Base-by-base conservation (phyloP, 352 stramenopile genomes). In the Phytophthora macrochlamydospora region DNA sequence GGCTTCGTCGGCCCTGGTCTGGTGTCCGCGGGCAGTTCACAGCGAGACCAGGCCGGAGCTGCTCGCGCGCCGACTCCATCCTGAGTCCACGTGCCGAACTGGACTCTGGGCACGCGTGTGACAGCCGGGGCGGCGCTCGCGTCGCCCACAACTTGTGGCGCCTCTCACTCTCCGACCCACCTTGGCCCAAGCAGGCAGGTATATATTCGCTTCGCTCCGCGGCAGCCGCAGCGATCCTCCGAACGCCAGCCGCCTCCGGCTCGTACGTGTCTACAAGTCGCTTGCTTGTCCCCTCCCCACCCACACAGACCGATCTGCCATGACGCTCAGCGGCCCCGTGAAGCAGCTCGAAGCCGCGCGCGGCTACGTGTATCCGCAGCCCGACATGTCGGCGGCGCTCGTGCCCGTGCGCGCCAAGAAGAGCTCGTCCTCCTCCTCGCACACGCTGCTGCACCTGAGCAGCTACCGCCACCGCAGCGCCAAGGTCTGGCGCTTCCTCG, bases 401-500 rank as follows among this genome's bases (percentile, higher is more conserved):
- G 83, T 91, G 63, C 71, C 81, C 24, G 52, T 85, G 52, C 75
- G 54, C 49, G 68, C 78, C 65, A 85, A 83, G 59, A 73, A 82
- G 62, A 67, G 35, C 35, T 6, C 18, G 18, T 24, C 18, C 18
- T 24, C 18, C 18, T 24, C 18, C 18, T 24, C 69, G 59, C 64
- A 73, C 33, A 59, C 75, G 9, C 42, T 78, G 30, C 61, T 74
- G 46, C 59, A 78, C 38, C 35, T 56, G 50, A 6, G 12, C 50
- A 44, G 55, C 40, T 78, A 75, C 31, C 66, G 66, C 38, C 49
- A 73, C 28, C 70, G 70, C 49, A 65, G 62, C 49, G 72, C 78
- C 33, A 81, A 83, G 44, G 78, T 91, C n/a, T 93, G 81, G 83
- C 60, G 85, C 64, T 93, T 88, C 58, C 67, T 93, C 4, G 85